A percentile compares a stretch with the other conserved stretches of the same genome.
phyloP scores from a whole-genome alignment of 208 protist species.

The Trypanosomatidae sp. region DNA sequence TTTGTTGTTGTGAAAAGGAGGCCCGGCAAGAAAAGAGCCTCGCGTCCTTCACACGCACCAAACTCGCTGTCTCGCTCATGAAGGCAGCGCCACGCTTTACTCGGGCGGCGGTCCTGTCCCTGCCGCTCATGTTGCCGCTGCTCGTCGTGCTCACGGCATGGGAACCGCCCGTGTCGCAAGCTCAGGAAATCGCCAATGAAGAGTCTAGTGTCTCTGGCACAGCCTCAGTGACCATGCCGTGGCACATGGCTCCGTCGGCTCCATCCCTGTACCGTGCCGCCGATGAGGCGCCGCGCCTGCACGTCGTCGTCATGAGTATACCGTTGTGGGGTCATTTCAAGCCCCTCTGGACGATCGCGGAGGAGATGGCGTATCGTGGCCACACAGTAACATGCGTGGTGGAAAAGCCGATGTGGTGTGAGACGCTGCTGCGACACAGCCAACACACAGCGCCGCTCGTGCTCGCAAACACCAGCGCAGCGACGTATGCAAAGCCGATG shows the following conservation, averaged over 20 bases:
- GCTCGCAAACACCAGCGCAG: constrained; percentile 2
- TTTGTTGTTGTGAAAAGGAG: background rate
- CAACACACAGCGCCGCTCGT: constrained; percentile 10
- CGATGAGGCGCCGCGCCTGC: constrained; percentile 36
- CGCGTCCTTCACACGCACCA: background rate
- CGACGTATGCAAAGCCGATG: background rate
- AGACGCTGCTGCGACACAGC: constrained; percentile 14
- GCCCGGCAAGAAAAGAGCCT: background rate
- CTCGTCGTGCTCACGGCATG: constrained; percentile 2
- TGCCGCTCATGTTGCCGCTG: background rate
- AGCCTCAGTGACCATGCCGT: background rate
- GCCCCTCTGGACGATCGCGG: constrained; percentile 37
- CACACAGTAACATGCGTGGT: constrained; percentile 54
- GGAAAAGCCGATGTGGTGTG: constrained; percentile 45
- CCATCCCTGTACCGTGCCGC: constrained; percentile 26
- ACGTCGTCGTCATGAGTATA: constrained; percentile 47
- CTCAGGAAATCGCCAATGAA: background rate
- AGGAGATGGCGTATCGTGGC: constrained; percentile 45
- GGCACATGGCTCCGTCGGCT: constrained; percentile 13
- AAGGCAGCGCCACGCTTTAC: background rate
- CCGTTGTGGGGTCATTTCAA: constrained; percentile 53
- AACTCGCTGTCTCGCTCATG: background rate
- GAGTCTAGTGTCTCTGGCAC: background rate
- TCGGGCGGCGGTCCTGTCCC: background rate
- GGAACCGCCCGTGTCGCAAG: background rate